Base-by-base conservation (phyloP, 23 red algal genomes). In the Gracilaria domingensis region DNA sequence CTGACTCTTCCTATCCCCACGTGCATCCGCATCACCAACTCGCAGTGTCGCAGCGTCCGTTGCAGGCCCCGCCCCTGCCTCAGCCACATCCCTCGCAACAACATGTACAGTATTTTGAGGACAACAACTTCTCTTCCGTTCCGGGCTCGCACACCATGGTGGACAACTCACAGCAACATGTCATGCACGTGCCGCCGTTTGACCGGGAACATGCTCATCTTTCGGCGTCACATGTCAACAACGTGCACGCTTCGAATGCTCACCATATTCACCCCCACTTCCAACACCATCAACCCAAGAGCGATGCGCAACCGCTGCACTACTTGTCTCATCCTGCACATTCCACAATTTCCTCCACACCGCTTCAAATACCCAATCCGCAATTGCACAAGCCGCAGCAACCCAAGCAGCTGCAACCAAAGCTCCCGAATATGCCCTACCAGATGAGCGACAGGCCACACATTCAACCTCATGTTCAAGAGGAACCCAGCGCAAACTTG, bases 31-130 rank as follows among this genome's bases (percentile, higher is more conserved):
- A 77, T 42, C 72, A 67, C 62, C 62, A 37, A 12, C 48, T 39
- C 29, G 50, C 5, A 29, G 30, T 78, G 38, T 54, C 38, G 12
- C 73, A 78, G 73, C 29, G 73, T 8, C 36, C 38, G 12, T 14
- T 55, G 51, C 51, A 55, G 1, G 40, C 48, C 4, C 73, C 73
- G 9, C 39, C 73, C 0, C 8, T 47, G 24, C 73, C 20, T 25
- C 37, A 42, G 28, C 79, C 42, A 5, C 79, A 38, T 11, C 55
- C 25, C 9, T 47, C 53, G 29, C 79, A 61, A 16, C 44, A 60
- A 24, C 50, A 48, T 82, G 58, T 82, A 65, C 79, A 82, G 1
- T 82, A 82, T 32, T 65, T 54, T 44, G 58, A 32, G 17, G 26
- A 25, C 53, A 65, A 16, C 26, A n/a, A 8, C 28, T 60, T 65